These are phyloP conservation scores for Sporothrix luriei DNA, from an alignment of 2,329 filamentous ascomycete species.

Conservation along the genomic window DNA sequence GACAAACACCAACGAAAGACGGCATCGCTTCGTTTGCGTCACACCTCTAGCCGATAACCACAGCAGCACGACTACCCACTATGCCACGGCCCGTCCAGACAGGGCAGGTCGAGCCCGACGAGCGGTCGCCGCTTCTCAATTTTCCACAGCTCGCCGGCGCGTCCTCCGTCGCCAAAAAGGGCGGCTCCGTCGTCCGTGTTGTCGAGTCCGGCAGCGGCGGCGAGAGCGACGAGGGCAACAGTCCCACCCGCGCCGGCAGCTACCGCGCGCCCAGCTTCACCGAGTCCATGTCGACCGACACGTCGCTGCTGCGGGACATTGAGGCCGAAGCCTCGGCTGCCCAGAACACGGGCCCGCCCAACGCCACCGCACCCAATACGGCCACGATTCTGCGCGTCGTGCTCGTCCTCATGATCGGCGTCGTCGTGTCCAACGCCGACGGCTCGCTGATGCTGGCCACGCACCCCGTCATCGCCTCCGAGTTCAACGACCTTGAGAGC, in stretches of 20 bases:
- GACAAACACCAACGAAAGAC: neutral
- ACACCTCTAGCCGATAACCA: neutral
- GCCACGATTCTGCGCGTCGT: slow-evolving; percentile 28
- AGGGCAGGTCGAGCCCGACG: slow-evolving; percentile 20
- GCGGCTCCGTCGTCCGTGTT: neutral
- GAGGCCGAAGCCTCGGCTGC: slow-evolving; percentile 26
- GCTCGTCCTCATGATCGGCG: slow-evolving; percentile 45
- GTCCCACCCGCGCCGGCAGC: neutral
- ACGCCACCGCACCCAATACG: neutral
- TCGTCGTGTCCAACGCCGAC: slow-evolving; percentile 69
- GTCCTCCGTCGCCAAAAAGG: neutral
- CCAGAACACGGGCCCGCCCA: neutral
- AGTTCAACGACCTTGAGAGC: slow-evolving; percentile 59
- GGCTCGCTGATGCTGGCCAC: slow-evolving; percentile 67
- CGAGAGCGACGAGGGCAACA: neutral
- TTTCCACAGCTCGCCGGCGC: slow-evolving; percentile 7
- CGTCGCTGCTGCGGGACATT: slow-evolving; percentile 32
- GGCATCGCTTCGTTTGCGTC: neutral
- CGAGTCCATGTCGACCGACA: slow-evolving; percentile 31
- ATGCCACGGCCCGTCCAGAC: slow-evolving; percentile 16
- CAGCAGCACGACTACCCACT: neutral
- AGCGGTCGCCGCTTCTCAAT: slow-evolving; percentile 31
- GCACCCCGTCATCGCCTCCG: slow-evolving; percentile 62
- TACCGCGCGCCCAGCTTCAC: slow-evolving; percentile 18
- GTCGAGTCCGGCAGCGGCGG: neutral